phyloP scores from a whole-genome alignment of 768 basidiomycete genomes.

The Mycena galopus region DNA sequence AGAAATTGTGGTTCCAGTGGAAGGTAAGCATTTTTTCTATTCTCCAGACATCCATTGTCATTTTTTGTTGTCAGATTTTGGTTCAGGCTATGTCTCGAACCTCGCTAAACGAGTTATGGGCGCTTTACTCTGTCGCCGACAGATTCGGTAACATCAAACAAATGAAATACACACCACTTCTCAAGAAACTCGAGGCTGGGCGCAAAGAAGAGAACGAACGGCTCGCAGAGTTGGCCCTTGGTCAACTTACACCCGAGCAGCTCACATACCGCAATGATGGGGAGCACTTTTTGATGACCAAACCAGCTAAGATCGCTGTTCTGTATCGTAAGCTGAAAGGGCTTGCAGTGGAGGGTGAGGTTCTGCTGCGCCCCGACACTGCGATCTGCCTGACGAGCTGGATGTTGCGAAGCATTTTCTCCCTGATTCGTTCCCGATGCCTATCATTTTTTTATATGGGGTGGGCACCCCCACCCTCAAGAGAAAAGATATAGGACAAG shows the following conservation, averaged over 20 bases:
- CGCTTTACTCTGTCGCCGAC: too few relatives aligned
- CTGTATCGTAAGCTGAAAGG: slow-evolving; percentile 12
- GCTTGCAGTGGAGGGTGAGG: neutral
- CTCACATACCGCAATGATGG: slow-evolving; percentile 16
- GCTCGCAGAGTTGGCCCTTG: neutral
- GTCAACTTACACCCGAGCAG: slow-evolving; percentile 5
- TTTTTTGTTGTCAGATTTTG: too few relatives aligned
- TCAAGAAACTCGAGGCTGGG: neutral
- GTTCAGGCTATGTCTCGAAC: too few relatives aligned
- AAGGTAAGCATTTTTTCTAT: slow-evolving; percentile 33
- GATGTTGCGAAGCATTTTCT: neutral
- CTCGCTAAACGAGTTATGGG: too few relatives aligned
- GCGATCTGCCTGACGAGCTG: neutral
- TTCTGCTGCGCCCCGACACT: neutral
- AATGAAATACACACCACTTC: neutral
- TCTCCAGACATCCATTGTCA: too few relatives aligned
- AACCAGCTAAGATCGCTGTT: slow-evolving; percentile 3
- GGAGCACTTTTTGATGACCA: neutral
- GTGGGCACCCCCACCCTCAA: too few relatives aligned
- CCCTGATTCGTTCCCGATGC: neutral
- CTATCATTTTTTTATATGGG: too few relatives aligned
- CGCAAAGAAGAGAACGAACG: neutral
- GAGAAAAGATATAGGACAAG: neutral
- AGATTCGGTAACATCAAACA: too few relatives aligned
- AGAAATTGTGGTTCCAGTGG: slow-evolving; percentile 43